Base-by-base conservation (phyloP, 176 grass and related monocot species). In the Lolium perenne region DNA sequence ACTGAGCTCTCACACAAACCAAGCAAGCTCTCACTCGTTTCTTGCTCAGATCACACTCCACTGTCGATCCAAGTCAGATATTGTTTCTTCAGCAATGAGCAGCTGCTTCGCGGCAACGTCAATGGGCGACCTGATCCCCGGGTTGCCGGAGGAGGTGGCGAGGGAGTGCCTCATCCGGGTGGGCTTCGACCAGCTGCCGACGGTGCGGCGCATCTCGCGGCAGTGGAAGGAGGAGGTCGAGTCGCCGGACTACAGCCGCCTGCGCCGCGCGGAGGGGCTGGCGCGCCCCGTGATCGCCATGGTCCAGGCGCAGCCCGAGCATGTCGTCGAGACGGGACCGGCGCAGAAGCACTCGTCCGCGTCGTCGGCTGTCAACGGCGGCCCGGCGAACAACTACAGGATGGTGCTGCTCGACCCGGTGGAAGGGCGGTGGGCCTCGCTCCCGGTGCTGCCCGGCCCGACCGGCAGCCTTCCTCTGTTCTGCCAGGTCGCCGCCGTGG, bases 161-260 rank as follows among this genome's bases (percentile, higher is more conserved):
- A 91, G 87, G 86, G 97, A 98, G 88, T 98, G 97, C 84, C 92
- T 98, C 62, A 74, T 98, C 78, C 84, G 97, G 3, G 90, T 98
- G 50, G 88, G 88, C 1, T 95, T 91, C 78, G 90, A 94, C 48
- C 86, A 70, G 61, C 91, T 98, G 13, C 92, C 90, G 9, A 69
- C 83, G 5, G 90, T 89, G 58, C 88, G 96, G 5, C 86, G 86
- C 56, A 92, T 95, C 58, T 98, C 93, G 71, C 86, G 90, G 10
- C 81, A 59, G 83, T 98, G 96, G 96, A 91, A 91, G 86, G 80
- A 65, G 25, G 93, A 98, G 82, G 80, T 94, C 41, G 93, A 89
- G 78, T 95, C 96, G 32, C 49, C 86, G 0, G 21, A 77, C 26
- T 98, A 91, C 82, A 40, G 71, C 56, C 87, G 83, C 16, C 81